phyloP scores from a whole-genome alignment of 139 green algal genomes.

The Closterium sp. region DNA sequence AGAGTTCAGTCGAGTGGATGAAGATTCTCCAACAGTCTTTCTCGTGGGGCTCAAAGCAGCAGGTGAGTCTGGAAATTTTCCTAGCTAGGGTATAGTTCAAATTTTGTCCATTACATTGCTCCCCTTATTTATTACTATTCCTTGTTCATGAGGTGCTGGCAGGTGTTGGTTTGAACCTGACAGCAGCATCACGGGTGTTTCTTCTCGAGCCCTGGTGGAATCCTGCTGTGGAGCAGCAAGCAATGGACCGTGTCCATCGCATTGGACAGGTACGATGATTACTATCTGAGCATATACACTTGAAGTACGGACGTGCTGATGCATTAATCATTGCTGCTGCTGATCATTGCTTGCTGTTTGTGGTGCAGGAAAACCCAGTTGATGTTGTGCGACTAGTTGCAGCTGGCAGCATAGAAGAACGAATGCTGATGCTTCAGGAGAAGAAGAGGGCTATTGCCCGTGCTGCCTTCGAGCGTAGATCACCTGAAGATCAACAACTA shows the following conservation, averaged over 20 bases:
- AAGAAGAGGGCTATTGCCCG: neutral
- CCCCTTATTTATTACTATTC: neutral
- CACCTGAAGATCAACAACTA: neutral
- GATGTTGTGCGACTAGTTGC: neutral
- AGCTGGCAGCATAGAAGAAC: neutral
- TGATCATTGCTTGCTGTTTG: neutral
- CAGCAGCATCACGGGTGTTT: conserved; percentile 39
- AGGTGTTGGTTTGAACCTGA: conserved; percentile 67
- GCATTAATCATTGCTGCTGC: neutral
- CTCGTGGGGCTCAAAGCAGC: conserved; percentile 42
- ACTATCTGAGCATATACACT: no score
- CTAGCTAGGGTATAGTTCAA: neutral
- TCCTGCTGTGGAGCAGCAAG: conserved; percentile 72
- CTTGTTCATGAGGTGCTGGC: neutral
- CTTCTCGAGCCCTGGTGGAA: conserved; percentile 63
- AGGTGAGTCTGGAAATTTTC: neutral
- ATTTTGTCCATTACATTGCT: neutral
- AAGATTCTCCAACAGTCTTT: neutral
- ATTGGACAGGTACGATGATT: conserved; percentile 59
- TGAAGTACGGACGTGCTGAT: neutral
- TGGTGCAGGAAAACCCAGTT: neutral
- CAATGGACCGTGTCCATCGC: conserved; percentile 67
- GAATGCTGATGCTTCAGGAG: neutral
- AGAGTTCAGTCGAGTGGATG: neutral
- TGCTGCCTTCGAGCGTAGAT: neutral